Evolutionary conservation across 2,329 filamentous ascomycete species (phyloP).

Genomic region (Phyllosticta citriasiana): DNA sequence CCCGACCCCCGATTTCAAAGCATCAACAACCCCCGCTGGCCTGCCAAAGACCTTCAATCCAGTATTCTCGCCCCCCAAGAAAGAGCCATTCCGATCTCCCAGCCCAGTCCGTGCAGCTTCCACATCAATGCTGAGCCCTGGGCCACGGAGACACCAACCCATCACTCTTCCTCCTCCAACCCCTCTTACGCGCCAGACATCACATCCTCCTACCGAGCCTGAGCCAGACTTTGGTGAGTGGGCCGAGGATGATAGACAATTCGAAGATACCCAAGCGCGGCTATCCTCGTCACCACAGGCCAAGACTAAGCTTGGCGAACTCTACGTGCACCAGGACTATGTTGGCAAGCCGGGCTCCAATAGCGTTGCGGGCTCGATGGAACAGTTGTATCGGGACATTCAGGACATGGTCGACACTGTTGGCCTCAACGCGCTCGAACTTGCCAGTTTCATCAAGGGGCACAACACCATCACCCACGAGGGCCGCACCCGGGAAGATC

Average conservation of each 20-base stretch:
- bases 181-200: slow-evolving; percentile 15
- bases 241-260: slow-evolving; percentile 50
- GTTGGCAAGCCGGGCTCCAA: slow-evolving; percentile 28
- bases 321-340: slow-evolving; percentile 49
- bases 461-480: slow-evolving; percentile 46
- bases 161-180: slow-evolving; percentile 24
- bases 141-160: slow-evolving; percentile 17
- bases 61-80: slow-evolving; percentile 45
- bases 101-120: slow-evolving; percentile 56
- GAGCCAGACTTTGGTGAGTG: slow-evolving; percentile 27
- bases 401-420: slow-evolving; percentile 92
- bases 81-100: slow-evolving; percentile 58
- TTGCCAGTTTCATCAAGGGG: slow-evolving; percentile 52
- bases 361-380: slow-evolving; percentile 38
- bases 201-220: slow-evolving; percentile 25
- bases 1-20: slow-evolving; percentile 1
- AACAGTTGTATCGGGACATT: slow-evolving; percentile 60
- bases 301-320: slow-evolving; percentile 35
- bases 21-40: slow-evolving; percentile 23
- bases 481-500: slow-evolving; percentile 52
- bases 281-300: slow-evolving; percentile 1
- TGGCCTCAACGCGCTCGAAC: slow-evolving; percentile 69
- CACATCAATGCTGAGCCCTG: slow-evolving; percentile 33
- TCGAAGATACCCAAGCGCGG: background rate
- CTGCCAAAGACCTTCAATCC: slow-evolving; percentile 30